Evolutionary conservation across 257 asterid genomes (phyloP), one percentile per base, ranked within the genome.

Genomic region (Capsicum pubescens): DNA sequence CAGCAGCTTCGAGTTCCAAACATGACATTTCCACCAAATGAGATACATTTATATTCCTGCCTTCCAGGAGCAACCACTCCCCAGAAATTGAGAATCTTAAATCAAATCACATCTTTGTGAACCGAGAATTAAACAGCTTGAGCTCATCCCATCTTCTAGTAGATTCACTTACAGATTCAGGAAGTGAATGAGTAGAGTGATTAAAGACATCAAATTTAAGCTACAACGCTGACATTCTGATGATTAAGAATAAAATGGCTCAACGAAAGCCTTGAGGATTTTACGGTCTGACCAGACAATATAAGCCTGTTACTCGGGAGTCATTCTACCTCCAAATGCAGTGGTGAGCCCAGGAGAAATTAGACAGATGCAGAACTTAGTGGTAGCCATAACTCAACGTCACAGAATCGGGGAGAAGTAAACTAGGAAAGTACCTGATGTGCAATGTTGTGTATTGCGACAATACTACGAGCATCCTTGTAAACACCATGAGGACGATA

Each of bases 401-500:
- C 48, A 54, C 26, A 54, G 64, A 54, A 60, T 50, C 32, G 46
- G 82, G 14, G 35, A 52, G 48, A 84, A 58, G 42, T 78, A 48
- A 19, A 71, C 68, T 81, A 83, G 32, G 67, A 70, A 79, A 79
- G 86, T 57, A 97, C 99, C 93, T 97, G 99, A 89, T 97, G 99
- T 85, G 99, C 98, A 84, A 97, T 91, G 88, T 97, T 95, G 89
- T 97, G 99, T 87, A 97, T 95, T 61, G 92, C 92, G 42, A 91
- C 83, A 84, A 93, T 86, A 91, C 97, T 89, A 55, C 99, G 93
- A 84, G 99, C 95, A 88, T 97, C 97, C 95, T 93, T 93, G 85
- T 97, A 97, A 68, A 97, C 98, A 83, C 96, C 96, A 89, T 91
- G 86, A 11, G 99, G 95, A 85, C 98, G 99, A 86, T 97, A 97